A percentile compares a stretch with the other conserved stretches of the same genome.
phyloP scores from a whole-genome alignment of 768 basidiomycete species.

The Phallus indusiatus region DNA sequence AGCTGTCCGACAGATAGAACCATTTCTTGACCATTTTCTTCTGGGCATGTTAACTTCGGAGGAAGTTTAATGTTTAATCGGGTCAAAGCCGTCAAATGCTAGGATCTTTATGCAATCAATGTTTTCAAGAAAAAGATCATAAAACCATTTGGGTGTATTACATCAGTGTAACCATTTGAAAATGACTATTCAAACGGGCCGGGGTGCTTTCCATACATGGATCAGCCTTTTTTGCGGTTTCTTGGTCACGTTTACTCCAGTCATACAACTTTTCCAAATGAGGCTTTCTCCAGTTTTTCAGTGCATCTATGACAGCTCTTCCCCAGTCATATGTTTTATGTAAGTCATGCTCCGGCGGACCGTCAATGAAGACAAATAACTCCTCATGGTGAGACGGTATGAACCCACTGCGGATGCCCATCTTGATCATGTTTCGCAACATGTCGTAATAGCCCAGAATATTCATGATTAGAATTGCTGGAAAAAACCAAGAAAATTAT shows the following conservation, averaged over 20 bases:
- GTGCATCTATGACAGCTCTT: constrained; percentile 48
- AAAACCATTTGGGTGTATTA: no score
- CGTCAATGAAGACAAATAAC: constrained; percentile 70
- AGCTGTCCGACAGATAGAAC: no score
- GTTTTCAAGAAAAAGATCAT: no score
- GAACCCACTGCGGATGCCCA: constrained; percentile 61
- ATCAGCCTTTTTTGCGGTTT: no score
- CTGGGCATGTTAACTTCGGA: neutral
- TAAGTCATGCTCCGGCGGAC: constrained; percentile 39
- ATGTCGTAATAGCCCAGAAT: constrained; percentile 78
- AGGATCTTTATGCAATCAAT: no score
- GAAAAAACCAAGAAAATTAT: no score
- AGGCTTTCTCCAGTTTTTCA: constrained; percentile 46
- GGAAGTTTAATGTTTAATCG: neutral
- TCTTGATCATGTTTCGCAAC: constrained; percentile 61
- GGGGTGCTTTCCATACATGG: no score
- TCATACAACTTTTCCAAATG: constrained; percentile 5
- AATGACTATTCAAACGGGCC: no score
- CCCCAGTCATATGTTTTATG: constrained; percentile 76
- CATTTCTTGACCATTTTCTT: neutral
- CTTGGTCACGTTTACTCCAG: constrained; percentile 8
- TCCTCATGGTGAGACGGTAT: constrained; percentile 52
- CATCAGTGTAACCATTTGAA: no score
- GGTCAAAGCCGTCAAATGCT: neutral
- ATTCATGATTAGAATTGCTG: constrained; percentile 83